Evolutionary conservation across 2,329 filamentous ascomycete species (phyloP), one percentile per base, ranked within the genome.

Genomic region (Ceratocystis destructans): DNA sequence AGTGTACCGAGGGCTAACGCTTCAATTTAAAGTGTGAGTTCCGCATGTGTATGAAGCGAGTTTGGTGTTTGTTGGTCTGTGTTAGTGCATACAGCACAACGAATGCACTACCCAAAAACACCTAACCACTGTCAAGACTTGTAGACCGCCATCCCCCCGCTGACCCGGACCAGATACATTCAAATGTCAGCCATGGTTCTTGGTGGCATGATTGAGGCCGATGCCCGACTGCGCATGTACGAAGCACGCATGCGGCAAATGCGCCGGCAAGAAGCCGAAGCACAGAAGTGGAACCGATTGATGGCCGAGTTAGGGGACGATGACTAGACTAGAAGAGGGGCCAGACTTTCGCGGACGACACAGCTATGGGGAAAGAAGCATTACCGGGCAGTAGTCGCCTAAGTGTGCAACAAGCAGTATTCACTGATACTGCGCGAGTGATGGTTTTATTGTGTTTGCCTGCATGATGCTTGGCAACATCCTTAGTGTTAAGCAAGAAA

Each of bases 141-240:
- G 15, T 45, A 20, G 41, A 61, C 53, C 61, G 45, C 20, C 12
- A 37, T 17, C 28, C 28, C n/a, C 25, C 41, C 28, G 50, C 63
- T 65, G 62, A 68, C 61, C n/a, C 25, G 37, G 46, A 17, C 62
- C 25, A 92, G 89, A 37, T 93, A 90, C 73, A 78, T 92, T 17
- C 88, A 91, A 74, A 90, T 91, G 87, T 89, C 86, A n/a, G 86
- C 85, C 68, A 92, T 92, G 88, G 86, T 88, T n/a, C 72, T 90
- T 44, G 89, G 89, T 55, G 81, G 84, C 72, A 88, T 89, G 81
- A 80, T 92, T 65, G 87, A 90, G 77, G 89, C 88, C 2, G 89
- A 93, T 72, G 76, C 79, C 66, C 80, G 85, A 62, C 78, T 92
- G 71, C 80, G 86, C 64, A 77, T 81, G 68, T 89, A 88, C 71